Evolutionary conservation across 495 filamentous ascomycete genomes (phyloP), one percentile per base, ranked within the genome.

Genomic region (Talaromyces borbonicus): DNA sequence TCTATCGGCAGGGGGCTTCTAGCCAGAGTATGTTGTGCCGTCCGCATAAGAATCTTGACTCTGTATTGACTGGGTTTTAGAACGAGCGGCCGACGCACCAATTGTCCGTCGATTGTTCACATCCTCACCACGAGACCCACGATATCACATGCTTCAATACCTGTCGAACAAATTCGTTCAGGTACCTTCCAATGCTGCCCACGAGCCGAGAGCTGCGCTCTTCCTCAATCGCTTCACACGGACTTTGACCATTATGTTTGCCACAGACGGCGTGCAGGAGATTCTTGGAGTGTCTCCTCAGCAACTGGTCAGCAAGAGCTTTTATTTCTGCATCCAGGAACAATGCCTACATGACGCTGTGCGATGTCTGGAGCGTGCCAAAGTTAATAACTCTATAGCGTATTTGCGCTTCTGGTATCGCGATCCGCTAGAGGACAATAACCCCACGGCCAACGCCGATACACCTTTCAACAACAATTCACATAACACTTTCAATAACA

Each of bases 381-480:
- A 95, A 57, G 81, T 80, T n/a, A 93, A 95, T 53, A 87, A 93
- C 52, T 93, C 88, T 9, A 93, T 95, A 52, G 87, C 88, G 11
- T 95, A 95, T 53, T 70, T 95, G 42, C 83, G 88, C n/a, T 95
- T 95, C 56, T 86, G 79, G 74, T 90, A 81, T 59, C 75, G 84
- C 26, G 83, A 93, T 60, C 87, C 87, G 22, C 70, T 74, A 45
- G 61, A 67, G 43, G 67, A 70, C 39, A 72, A 74, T 0, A 27
- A 51, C 40, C 52, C 54, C 45, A 53, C 60, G 22, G 11, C 20
- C 20, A 9, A 15, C 5, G 33, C n/a, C 8, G 15, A 37, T 11
- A 6, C 33, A 20, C 8, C 33, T 3, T 6, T 20, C 9, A 37
- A 7, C 8, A 20, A 20, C 33, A 7, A 37, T 37, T 18, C 12